These are phyloP conservation scores for Rhypophila decipiens DNA, from an alignment of 495 filamentous ascomycete genomes.

Conservation along the genomic window DNA sequence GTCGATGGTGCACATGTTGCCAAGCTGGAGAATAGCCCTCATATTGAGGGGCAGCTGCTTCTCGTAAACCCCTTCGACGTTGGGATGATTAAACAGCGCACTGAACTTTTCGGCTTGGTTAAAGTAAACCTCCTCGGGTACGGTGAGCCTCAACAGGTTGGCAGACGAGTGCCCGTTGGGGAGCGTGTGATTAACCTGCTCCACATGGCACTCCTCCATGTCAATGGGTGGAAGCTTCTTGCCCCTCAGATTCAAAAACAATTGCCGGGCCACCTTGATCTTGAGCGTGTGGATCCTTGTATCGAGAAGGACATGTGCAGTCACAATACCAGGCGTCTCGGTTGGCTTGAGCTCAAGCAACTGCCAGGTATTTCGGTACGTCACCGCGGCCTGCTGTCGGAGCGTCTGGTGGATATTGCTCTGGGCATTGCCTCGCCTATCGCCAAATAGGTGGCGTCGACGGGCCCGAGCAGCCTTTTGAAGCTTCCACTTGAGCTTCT, in stretches of 20 bases:
- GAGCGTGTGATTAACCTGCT: constrained; percentile 85
- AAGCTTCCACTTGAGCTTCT: constrained; percentile 98
- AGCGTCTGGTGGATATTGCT: constrained; percentile 83
- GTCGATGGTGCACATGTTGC: constrained; percentile 93
- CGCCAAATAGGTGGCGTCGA: constrained; percentile 87
- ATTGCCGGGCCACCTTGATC: constrained; percentile 78
- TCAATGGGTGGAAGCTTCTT: constrained; percentile 83
- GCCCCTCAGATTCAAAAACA: constrained; percentile 87
- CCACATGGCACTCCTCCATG: constrained; percentile 77
- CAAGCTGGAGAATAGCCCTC: constrained; percentile 79
- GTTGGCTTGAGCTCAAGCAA: constrained; percentile 79
- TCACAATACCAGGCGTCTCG: constrained; percentile 74
- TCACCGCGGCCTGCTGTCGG: constrained; percentile 79
- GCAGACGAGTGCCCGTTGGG: constrained; percentile 93
- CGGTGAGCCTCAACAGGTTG: constrained; percentile 86
- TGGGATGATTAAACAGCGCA: constrained; percentile 80
- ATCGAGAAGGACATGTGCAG: constrained; percentile 88
- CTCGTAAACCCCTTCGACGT: constrained; percentile 95
- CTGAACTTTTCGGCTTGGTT: constrained; percentile 75
- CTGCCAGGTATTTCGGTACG: constrained; percentile 91
- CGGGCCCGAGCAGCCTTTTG: constrained; percentile 88
- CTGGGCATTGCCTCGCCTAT: constrained; percentile 58
- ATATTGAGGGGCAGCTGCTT: constrained; percentile 80
- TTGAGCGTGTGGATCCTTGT: constrained; percentile 82
- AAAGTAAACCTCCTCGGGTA: constrained; percentile 83